Evolutionary conservation across 1,284 basidiomycete genomes (phyloP), one percentile per base, ranked within the genome.

Genomic region (Cerioporus squamosus): DNA sequence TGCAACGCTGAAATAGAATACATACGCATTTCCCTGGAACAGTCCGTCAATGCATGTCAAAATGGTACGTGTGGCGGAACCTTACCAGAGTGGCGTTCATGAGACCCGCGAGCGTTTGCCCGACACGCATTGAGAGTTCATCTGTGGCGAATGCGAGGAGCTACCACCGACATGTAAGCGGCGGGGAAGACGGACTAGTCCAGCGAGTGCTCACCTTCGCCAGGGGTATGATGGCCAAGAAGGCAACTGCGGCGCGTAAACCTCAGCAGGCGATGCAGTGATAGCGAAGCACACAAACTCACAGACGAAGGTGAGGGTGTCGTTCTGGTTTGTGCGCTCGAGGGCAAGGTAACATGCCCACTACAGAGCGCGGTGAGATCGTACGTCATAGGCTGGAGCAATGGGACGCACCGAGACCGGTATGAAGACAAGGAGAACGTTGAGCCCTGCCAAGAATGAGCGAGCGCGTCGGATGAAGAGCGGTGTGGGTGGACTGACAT

Each of bases 61-160:
- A 9, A 23, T 31, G 31, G 17, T 8, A 36, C 47, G n/a, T 46
- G 42, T 43, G 43, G 44, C 42, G 31, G 49, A 26, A 29, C 74
- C 82, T 64, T 67, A 91, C 90, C 61, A 96, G 77, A 8, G 94
- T 96, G 12, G 93, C 94, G 72, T 95, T 95, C 59, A 95, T 72
- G 14, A 95, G 79, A 58, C 93, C 93, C 5, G 91, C 93, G 4
- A 96, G 75, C 0, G 94, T 94, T 74, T 95, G 92, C 2, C 94
- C 90, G 1, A 92, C 85, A 33, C 89, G 86, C 61, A 95, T 68
- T 0, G 94, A 93, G 5, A 95, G 72, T 66, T 96, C 91, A 65
- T 96, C 94, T 0, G 94, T 97, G 0, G 91, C 92, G 70, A 94
- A 94, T 1, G 90, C 91, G 5, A 97, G 81, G 4, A 96, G 75